Base-by-base conservation (phyloP, 352 stramenopile genomes). In the Peronospora destructor region DNA sequence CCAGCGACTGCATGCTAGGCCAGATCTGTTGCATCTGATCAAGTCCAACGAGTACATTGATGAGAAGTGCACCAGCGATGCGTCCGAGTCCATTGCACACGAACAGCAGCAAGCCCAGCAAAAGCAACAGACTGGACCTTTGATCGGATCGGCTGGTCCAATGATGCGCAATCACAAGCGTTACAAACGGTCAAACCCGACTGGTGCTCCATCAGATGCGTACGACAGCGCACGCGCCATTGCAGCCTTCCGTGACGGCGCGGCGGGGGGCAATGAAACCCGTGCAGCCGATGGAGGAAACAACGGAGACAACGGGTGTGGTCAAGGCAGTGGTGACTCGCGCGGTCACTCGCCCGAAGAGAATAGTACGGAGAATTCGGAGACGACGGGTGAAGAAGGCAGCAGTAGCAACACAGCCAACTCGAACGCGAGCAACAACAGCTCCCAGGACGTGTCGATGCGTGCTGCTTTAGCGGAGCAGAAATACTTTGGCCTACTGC, bases 1-100 rank as follows among this genome's bases (percentile, higher is more conserved):
- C 56, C 78, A 90, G 56, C 71, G 78, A 12, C 54, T 90, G 44
- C 78, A 90, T 40, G 68, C 76, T 7, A 75, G 78, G 1, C 78
- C 78, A 6, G 78, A 90, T 47, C 48, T 90, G 45, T 44, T 90
- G 40, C 78, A 90, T 54, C 33, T 87, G 32, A 87, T 90, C 62
- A 85, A 86, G 58, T 90, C 78, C 16, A 87, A 87, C 42, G 78
- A 90, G 49, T 90, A 87, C 46, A 86, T 86, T 53, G 78, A 85
- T 32, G 78, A 87, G 43, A 85, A 86, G 40, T 74, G 62, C 34
- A 80, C 71, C 2, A 87, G 67, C 46, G 78, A 87, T 25, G 64
- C 72, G 13, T 72, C 71, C 4, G 68, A 82, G 28, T 66, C 57
- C 3, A 74, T 77, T 32, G 64, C 56, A 1, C 54, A 67, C 8